Percentiles rank a stretch among this genome's conserved stretches.
These are phyloP conservation scores for Gastrolobium bilobum DNA, from an alignment of 306 rosid species.

Conservation along the genomic window DNA sequence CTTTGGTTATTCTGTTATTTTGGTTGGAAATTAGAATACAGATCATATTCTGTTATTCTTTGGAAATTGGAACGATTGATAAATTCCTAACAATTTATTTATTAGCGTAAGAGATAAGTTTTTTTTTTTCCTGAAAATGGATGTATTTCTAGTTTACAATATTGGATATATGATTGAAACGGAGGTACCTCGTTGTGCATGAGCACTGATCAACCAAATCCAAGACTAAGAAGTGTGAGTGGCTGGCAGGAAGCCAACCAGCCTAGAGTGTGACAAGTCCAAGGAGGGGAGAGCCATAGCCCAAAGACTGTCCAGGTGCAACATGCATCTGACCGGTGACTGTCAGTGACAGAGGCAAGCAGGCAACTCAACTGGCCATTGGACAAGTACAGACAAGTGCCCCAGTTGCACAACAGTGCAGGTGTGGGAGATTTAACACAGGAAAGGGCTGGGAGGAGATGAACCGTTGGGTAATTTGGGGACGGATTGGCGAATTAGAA, in stretches of 20 bases:
- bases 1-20: background rate
- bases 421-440: background rate
- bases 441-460: background rate
- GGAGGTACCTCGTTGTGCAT: background rate
- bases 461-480: background rate
- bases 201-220: background rate
- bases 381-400: background rate
- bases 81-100: background rate
- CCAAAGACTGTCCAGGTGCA: background rate
- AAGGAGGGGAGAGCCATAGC: too few relatives aligned
- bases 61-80: constrained; percentile 5
- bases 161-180: background rate
- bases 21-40: constrained; percentile 23
- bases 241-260: background rate
- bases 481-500: background rate
- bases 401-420: background rate
- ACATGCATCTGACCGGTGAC: background rate
- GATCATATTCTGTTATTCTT: background rate
- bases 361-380: background rate
- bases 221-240: background rate
- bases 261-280: background rate
- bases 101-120: constrained; percentile 1
- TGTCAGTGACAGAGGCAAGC: background rate
- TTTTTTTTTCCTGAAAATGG: background rate
- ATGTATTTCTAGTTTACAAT: background rate